Evolutionary conservation across 2,329 filamentous ascomycete species (phyloP).

Genomic region (Piedraia hortae): DNA sequence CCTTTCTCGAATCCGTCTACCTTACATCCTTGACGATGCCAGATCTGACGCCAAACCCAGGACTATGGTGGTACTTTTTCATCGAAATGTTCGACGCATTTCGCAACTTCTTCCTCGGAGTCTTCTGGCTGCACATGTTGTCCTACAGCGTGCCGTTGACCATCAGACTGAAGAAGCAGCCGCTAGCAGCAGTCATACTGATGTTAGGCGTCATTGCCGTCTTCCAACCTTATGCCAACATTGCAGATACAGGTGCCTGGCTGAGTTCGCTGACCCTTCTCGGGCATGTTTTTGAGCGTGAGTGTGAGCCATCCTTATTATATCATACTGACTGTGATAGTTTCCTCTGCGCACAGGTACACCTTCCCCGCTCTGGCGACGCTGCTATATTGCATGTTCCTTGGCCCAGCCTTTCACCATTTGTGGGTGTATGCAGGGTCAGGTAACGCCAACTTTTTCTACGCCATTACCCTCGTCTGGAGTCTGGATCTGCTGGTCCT

Average conservation of each 20-base stretch:
- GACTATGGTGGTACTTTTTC: conserved; percentile 99
- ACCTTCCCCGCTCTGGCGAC: conserved; percentile 64
- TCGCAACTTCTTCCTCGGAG: conserved; percentile 81
- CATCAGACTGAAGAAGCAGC: conserved; percentile 58
- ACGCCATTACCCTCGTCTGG: conserved; percentile 97
- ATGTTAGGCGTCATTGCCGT: conserved; percentile 73
- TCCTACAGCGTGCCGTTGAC: conserved; percentile 72
- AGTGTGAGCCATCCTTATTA: conserved; percentile 11
- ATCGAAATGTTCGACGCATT: conserved; percentile 99
- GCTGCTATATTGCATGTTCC: conserved; percentile 60
- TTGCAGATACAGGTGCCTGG: conserved; percentile 70
- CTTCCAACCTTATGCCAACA: conserved; percentile 91
- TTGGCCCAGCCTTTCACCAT: conserved; percentile 88
- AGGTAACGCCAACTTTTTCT: conserved; percentile 97
- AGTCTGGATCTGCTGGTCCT: conserved; percentile 68
- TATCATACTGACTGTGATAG: conserved; percentile 13
- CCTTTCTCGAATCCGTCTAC: conserved; percentile 72
- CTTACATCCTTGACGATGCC: conserved; percentile 74
- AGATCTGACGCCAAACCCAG: conserved; percentile 81
- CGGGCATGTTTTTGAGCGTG: conserved; percentile 65
- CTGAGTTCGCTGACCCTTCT: conserved; percentile 61
- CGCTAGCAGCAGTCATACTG: conserved; percentile 60
- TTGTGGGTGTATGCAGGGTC: conserved; percentile 96
- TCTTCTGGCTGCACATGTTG: conserved; percentile 89
- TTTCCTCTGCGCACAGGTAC: conserved; percentile 47